Percentiles rank a stretch among this genome's conserved stretches.
Conservation (phyloP, 352 stramenopile genomes). For the Phytophthora pisi region DNA sequence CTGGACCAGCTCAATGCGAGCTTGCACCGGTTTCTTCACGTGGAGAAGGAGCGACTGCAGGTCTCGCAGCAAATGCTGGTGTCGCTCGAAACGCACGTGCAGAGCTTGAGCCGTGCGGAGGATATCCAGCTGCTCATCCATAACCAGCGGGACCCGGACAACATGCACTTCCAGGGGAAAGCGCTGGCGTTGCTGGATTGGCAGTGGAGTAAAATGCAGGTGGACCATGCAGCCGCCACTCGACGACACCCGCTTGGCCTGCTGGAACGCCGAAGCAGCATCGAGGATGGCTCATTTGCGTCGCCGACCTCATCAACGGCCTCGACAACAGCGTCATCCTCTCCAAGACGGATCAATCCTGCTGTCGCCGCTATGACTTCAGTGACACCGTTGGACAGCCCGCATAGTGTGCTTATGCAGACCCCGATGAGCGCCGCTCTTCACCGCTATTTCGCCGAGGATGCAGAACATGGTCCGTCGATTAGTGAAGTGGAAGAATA, state of each 20-base stretch:
- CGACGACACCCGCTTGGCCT: conserved; percentile 25
- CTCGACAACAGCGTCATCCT: conserved; percentile 25
- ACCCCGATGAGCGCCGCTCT: conserved; percentile 64
- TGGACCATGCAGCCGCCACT: conserved; percentile 24
- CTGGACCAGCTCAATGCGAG: conserved; percentile 79
- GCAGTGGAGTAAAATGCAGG: conserved; percentile 75
- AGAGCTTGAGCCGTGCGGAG: conserved; percentile 68
- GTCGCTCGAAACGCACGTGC: conserved; percentile 63
- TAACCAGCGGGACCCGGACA: conserved; percentile 83
- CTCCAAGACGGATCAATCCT: conserved; percentile 10
- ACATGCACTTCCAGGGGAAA: conserved; percentile 90
- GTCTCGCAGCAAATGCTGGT: conserved; percentile 63
- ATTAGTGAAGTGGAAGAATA: conserved; percentile 12
- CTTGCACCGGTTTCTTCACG: conserved; percentile 71
- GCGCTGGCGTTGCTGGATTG: conserved; percentile 85
- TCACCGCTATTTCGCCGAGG: conserved; percentile 53
- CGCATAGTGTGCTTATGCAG: conserved; percentile 57
- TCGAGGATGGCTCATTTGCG: conserved; percentile 23
- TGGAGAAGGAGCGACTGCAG: conserved; percentile 79
- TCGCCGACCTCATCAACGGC: conserved; percentile 32
- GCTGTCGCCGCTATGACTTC: conserved; percentile 7
- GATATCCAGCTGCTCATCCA: conserved; percentile 88
- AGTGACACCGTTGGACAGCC: conserved; percentile 29
- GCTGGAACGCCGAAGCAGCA: conserved; percentile 36
- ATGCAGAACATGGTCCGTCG: conserved; percentile 21